These are phyloP conservation scores for Backusella sp. DNA, from an alignment of 192 early-diverging fungal genomes.

Conservation along the genomic window DNA sequence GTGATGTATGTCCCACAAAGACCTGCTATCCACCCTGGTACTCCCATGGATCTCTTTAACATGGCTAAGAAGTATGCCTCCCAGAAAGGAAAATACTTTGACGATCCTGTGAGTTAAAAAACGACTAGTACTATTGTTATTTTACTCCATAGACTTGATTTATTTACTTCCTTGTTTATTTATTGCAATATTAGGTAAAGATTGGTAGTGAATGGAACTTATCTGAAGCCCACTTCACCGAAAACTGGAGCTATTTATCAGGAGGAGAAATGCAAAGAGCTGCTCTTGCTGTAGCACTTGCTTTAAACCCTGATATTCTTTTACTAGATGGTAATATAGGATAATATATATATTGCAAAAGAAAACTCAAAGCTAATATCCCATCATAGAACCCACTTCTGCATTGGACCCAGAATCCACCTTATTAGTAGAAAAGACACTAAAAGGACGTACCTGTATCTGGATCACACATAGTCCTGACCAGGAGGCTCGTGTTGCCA, in stretches of 20 bases:
- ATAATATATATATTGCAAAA: background rate
- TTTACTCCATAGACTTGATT: background rate
- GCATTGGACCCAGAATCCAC: conserved; percentile 76
- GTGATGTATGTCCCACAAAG: conserved; percentile 88
- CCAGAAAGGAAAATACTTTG: conserved; percentile 43
- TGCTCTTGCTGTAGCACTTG: conserved; percentile 75
- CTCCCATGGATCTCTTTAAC: conserved; percentile 70
- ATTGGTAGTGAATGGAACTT: conserved; percentile 71
- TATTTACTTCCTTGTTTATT: background rate
- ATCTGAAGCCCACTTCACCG: conserved; percentile 63
- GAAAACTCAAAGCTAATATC: background rate
- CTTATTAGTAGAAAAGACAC: conserved; percentile 70
- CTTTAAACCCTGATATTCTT: conserved; percentile 72
- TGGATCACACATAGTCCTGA: conserved; percentile 80
- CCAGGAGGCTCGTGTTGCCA: conserved; percentile 61
- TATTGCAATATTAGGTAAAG: conserved; percentile 36
- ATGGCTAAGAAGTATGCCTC: conserved; percentile 51
- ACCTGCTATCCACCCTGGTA: conserved; percentile 66
- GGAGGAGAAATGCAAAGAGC: conserved; percentile 88
- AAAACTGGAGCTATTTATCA: conserved; percentile 73
- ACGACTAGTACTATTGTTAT: too few species aligned
- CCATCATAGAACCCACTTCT: conserved; percentile 70
- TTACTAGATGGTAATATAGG: conserved; percentile 68
- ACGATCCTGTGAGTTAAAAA: conserved; percentile 55
- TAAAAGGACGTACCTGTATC: conserved; percentile 64